Evolutionary conservation across 129 eudicot species (phyloP), one percentile per base, ranked within the genome.

Genomic region (Artemisia argyi): DNA sequence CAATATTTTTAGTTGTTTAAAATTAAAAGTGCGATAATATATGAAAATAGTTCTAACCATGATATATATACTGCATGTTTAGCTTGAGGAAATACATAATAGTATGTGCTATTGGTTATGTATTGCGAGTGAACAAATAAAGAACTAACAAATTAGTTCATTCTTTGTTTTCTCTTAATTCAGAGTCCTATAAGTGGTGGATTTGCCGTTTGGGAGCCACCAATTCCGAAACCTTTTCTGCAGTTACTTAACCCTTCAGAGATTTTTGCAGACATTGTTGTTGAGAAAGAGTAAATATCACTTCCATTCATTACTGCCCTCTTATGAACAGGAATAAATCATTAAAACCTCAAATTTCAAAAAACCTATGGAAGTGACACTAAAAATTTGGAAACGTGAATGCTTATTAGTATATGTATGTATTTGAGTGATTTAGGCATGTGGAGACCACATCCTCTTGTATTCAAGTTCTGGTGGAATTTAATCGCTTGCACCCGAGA

Each of bases 171-270:
- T 74, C 18, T 68, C 15, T 66, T 11, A 16, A 64, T 66, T 12
- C 50, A 81, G 85, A 88, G 82, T 69, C 89, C 87, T 47, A 7
- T 67, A n/a, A 85, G 77, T 55, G 95, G 95, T 7, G 95, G 90
- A 57, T 88, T 88, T 78, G 88, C 83, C 1, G 73, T 85, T 26
- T 88, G 95, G 95, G 90, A 88, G 72, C 84, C 88, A 62, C 88
- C 90, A 55, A 52, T 85, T 72, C 86, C 95, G 14, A 72, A 83
- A 19, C 86, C 88, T 26, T 80, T 74, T 56, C 64, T 88, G 71
- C 80, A 88, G 77, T 81, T 84, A 69, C 68, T 85, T 76, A 88
- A 88, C 71, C 95, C 90, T 49, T 88, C 90, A 9, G 95, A 88
- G 77, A 62, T 88, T 20, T 88, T 88, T 22, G 88, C 86, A 7